These are phyloP conservation scores for Populus hybrid DNA, from an alignment of 441 rosid species.

Conservation along the genomic window DNA sequence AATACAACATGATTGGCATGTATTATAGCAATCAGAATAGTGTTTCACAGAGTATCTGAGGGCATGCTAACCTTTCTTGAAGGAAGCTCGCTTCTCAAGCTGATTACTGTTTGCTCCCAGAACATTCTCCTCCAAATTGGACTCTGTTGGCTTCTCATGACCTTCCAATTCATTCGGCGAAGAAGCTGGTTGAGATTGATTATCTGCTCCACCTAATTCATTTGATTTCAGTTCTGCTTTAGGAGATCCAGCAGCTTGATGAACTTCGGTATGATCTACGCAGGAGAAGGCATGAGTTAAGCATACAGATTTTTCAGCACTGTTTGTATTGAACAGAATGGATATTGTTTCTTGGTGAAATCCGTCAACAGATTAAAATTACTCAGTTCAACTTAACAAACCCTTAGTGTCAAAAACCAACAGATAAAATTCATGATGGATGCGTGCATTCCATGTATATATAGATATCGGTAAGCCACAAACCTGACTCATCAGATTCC, in stretches of 20 bases:
- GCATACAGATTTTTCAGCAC: neutral
- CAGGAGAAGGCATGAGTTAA: conserved; percentile 5
- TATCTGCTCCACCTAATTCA: conserved; percentile 11
- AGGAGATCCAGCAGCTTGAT: conserved; percentile 22
- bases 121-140: conserved; percentile 10
- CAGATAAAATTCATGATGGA: neutral
- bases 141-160: conserved; percentile 10
- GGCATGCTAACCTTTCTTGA: conserved; percentile 29
- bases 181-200: conserved; percentile 9
- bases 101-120: conserved; percentile 9
- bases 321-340: neutral
- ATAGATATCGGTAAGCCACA: conserved; percentile 11
- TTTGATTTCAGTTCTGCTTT: conserved; percentile 13
- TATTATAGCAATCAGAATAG: neutral
- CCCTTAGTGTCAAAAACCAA: neutral
- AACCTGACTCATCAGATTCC: conserved; percentile 23
- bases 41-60: neutral
- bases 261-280: conserved; percentile 26
- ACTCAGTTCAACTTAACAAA: neutral
- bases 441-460: neutral
- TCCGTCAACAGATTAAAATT: neutral
- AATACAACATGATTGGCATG: neutral
- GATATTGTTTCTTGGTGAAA: neutral
- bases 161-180: conserved; percentile 14
- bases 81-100: conserved; percentile 18